phyloP scores from a whole-genome alignment of 768 basidiomycete species.

The Cystoderma amianthinum region DNA sequence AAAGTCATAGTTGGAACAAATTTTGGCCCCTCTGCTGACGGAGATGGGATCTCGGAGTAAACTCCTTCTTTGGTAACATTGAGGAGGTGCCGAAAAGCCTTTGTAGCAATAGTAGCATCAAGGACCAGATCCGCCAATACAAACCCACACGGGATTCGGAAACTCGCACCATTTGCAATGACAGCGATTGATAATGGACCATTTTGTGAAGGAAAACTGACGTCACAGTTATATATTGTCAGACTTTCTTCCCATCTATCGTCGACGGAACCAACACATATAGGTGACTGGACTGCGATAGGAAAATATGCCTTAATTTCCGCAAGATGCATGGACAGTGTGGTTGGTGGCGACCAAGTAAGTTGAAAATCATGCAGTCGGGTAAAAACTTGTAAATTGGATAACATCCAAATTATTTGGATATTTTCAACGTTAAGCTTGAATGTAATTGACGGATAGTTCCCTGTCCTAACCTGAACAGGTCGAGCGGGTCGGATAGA shows the following conservation, averaged over 20 bases:
- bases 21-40: slow-evolving; percentile 71
- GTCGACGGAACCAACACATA: slow-evolving; percentile 21
- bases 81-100: slow-evolving; percentile 66
- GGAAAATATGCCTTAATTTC: slow-evolving; percentile 53
- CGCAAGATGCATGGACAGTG: slow-evolving; percentile 27
- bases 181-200: slow-evolving; percentile 37
- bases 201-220: slow-evolving; percentile 23
- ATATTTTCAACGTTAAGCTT: slow-evolving; percentile 22
- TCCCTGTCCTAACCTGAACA: background rate
- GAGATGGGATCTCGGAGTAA: slow-evolving; percentile 50
- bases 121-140: slow-evolving; percentile 70
- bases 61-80: slow-evolving; percentile 44
- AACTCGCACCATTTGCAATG: slow-evolving; percentile 53
- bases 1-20: slow-evolving; percentile 56
- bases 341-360: slow-evolving; percentile 12
- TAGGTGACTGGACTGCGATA: slow-evolving; percentile 28
- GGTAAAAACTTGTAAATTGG: slow-evolving; percentile 37
- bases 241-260: slow-evolving; percentile 73
- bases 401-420: slow-evolving; percentile 41
- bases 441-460: slow-evolving; percentile 4
- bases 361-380: slow-evolving; percentile 33
- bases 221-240: slow-evolving; percentile 46
- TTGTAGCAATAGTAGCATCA: slow-evolving; percentile 60
- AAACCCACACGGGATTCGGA: slow-evolving; percentile 81
- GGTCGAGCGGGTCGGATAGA: slow-evolving; percentile 8